Conservation (phyloP, 1,284 basidiomycete species). For the Trichosporon inkin region DNA sequence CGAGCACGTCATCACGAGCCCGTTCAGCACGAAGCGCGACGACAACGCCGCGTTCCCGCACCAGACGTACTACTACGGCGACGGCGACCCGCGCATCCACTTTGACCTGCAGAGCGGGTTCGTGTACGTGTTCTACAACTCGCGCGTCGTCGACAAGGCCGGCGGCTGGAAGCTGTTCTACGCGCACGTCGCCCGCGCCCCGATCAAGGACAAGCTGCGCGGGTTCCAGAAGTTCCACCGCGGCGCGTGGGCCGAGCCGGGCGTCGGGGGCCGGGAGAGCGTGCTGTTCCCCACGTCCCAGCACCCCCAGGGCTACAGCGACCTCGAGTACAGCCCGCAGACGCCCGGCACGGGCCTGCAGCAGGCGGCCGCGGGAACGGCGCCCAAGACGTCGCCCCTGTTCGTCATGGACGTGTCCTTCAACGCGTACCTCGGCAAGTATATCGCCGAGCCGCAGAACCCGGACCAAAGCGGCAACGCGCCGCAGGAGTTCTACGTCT, state of each 20-base stretch:
- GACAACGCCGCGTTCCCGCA: constrained; percentile 11
- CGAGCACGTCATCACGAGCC: constrained; percentile 15
- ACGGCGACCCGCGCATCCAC: constrained; percentile 19
- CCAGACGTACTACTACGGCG: constrained; percentile 17
- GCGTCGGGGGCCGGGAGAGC: constrained; percentile 14
- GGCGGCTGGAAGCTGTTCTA: constrained; percentile 14
- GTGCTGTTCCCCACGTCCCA: constrained; percentile 11
- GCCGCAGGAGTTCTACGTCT: constrained; percentile 16
- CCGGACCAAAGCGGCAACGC: constrained; percentile 12
- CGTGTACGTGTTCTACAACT: constrained; percentile 20
- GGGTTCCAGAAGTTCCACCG: constrained; percentile 17
- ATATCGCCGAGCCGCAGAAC: constrained; percentile 16
- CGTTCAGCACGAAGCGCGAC: constrained; percentile 12
- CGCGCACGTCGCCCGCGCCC: constrained; percentile 18
- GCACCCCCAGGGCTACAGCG: constrained; percentile 10
- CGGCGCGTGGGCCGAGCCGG: constrained; percentile 17
- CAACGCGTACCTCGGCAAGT: constrained; percentile 19
- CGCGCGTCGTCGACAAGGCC: constrained; percentile 17
- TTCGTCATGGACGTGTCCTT: constrained; percentile 21
- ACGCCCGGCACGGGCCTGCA: constrained; percentile 2
- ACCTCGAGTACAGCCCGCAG: constrained; percentile 12
- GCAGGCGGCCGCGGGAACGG: constrained; percentile 5
- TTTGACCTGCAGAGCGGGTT: constrained; percentile 12
- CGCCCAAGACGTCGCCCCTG: constrained; percentile 12
- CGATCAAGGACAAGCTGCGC: constrained; percentile 10